Base-by-base conservation (phyloP, 352 stramenopile genomes). In the Pythium dissimile region DNA sequence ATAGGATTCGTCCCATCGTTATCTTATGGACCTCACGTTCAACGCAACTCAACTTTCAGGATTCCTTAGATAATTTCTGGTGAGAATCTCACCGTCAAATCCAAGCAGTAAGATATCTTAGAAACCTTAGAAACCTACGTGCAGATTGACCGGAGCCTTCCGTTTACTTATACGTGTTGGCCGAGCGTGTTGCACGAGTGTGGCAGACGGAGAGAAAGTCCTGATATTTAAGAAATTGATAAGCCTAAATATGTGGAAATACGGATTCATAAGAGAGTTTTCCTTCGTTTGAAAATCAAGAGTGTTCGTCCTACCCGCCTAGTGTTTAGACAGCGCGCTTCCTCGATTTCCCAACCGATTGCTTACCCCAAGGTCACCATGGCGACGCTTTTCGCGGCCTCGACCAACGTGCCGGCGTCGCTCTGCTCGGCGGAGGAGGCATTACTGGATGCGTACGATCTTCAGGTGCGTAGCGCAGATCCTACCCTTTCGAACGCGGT, bases 361-460 rank as follows among this genome's bases (percentile, higher is more conserved):
- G n/a, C n/a, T n/a, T n/a, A 35, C 44, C 23, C 5, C 23, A n/a
- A 38, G 27, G 28, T n/a, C n/a, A 79, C 74, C 58, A 66, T 72
- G 64, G 51, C 71, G 21, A 31, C 46, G 31, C 54, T 69, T 15
- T 21, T 50, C n/a, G 31, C 51, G 23, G 44, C 49, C 34, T 30
- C 23, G 21, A 43, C 49, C 13, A 43, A 67, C n/a, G 62, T 9
- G 69, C 69, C 61, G 50, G 44, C 44, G 44, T 21, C 31, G 51
- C 30, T 32, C 35, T 54, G 39, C 58, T 48, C 43, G 8, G 35
- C 66, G 20, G 80, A 89, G 30, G 80, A 89, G 55, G 54, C 69
- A 35, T 61, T 89, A 38, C 65, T 89, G 11, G 73, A 89, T 59
- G 67, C 74, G 21, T 86, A 77, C 52, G 70, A 82, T 35, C 51